phyloP scores from a whole-genome alignment of 345 rosid genomes.

The Acer yangbiense region DNA sequence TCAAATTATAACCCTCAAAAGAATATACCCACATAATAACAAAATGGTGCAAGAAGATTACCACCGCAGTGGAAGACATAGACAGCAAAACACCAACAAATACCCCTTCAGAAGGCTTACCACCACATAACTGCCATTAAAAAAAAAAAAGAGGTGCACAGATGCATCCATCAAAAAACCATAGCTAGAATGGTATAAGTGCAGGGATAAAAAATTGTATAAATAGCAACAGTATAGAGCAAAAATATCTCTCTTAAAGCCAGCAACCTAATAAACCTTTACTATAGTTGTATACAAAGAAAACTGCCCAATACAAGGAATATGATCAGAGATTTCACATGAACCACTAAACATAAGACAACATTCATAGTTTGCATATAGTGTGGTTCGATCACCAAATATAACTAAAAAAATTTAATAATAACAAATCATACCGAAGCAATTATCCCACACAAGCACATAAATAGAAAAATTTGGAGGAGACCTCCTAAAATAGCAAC shows the following conservation, averaged over 20 bases:
- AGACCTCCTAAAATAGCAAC: conserved; percentile 64
- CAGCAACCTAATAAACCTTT: neutral
- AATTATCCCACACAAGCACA: conserved; percentile 58
- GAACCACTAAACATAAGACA: neutral
- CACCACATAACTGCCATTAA: conserved; percentile 74
- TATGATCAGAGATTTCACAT: neutral
- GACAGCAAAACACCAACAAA: conserved; percentile 90
- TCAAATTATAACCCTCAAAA: neutral
- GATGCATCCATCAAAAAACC: conserved; percentile 26
- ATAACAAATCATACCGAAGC: conserved; percentile 42
- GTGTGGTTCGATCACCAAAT: conserved; percentile 7
- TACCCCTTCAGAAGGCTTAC: conserved; percentile 85
- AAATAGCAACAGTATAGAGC: neutral
- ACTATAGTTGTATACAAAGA: neutral
- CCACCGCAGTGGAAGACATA: conserved; percentile 98
- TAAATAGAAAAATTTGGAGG: conserved; percentile 57
- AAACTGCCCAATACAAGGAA: neutral
- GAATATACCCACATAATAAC: neutral
- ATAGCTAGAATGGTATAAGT: neutral
- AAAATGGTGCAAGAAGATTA: conserved; percentile 28
- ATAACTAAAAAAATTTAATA: neutral
- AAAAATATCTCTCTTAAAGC: neutral
- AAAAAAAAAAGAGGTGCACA: conserved; percentile 29
- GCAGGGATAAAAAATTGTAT: neutral
- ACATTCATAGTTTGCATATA: neutral